Percentiles rank a stretch among this genome's conserved stretches.
Conservation (phyloP, 805 yeast species). For the Cephaloascus albidus region DNA sequence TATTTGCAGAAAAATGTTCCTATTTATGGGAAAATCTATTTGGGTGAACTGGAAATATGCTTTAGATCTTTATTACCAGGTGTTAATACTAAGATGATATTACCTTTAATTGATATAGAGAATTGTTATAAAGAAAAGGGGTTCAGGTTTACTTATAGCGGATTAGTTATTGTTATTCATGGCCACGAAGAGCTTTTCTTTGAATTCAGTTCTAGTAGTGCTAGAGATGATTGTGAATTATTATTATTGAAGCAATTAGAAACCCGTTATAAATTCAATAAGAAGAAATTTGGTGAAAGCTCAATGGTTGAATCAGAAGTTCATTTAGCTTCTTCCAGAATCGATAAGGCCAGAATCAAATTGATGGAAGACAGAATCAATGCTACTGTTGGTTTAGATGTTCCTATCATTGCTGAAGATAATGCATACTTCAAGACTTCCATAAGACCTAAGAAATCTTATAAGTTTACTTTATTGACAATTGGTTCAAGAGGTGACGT, state of each 20-base stretch:
- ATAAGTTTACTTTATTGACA: slow-evolving; percentile 62
- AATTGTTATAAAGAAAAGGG: slow-evolving; percentile 61
- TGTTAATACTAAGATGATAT: slow-evolving; percentile 66
- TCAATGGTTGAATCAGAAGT: slow-evolving; percentile 1
- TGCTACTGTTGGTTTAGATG: slow-evolving; percentile 49
- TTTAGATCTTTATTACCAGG: slow-evolving; percentile 78
- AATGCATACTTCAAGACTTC: slow-evolving; percentile 44
- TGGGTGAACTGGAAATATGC: slow-evolving; percentile 64
- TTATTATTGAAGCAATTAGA: slow-evolving; percentile 45
- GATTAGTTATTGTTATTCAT: slow-evolving; percentile 57
- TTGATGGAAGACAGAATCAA: slow-evolving; percentile 60
- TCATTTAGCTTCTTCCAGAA: slow-evolving; percentile 11
- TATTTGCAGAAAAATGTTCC: slow-evolving; percentile 68
- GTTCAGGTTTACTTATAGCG: slow-evolving; percentile 56
- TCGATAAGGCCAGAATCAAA: slow-evolving; percentile 50
- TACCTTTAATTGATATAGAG: slow-evolving; percentile 71
- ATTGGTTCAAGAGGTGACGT: slow-evolving; percentile 97
- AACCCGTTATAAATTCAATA: slow-evolving; percentile 3
- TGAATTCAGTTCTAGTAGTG: slow-evolving; percentile 56
- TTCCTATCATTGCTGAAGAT: slow-evolving; percentile 63
- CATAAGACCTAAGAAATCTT: slow-evolving; percentile 43
- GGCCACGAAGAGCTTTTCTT: slow-evolving; percentile 73
- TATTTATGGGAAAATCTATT: slow-evolving; percentile 72
- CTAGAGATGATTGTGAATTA: slow-evolving; percentile 67
- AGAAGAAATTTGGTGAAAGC: slow-evolving; percentile 6